Percentiles rank a stretch among this genome's conserved stretches.
Conservation (phyloP, 192 early-diverging fungal species). For the Rhizophagus prolifer region DNA sequence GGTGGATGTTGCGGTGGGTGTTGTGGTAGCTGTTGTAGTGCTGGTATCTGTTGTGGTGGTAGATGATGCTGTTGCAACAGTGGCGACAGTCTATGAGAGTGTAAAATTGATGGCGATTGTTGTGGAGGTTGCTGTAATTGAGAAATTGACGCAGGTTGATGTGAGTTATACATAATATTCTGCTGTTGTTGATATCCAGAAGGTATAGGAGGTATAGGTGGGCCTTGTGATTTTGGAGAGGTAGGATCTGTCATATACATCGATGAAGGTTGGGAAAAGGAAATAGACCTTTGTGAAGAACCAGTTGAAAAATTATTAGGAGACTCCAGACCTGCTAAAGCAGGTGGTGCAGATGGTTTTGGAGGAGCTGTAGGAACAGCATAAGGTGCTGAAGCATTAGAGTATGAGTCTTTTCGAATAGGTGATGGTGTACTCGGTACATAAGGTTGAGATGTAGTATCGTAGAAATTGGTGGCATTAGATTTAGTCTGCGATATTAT, state of each 20-base stretch:
- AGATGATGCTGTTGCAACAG: neutral
- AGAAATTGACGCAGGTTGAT: neutral
- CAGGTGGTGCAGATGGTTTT: neutral
- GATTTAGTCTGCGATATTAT: neutral
- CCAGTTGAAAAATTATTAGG: neutral
- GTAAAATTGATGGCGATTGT: neutral
- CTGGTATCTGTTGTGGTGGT: neutral
- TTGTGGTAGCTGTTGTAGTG: neutral
- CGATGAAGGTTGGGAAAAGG: neutral
- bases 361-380: neutral
- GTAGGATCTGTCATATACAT: neutral
- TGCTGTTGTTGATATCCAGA: neutral
- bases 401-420: neutral
- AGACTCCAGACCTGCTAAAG: neutral
- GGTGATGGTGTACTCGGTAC: no score
- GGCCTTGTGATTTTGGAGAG: neutral
- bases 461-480: neutral
- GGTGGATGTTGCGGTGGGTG: neutral
- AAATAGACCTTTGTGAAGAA: neutral
- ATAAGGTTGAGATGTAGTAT: neutral
- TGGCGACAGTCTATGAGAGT: no score
- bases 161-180: neutral
- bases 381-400: neutral
- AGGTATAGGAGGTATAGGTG: conserved; percentile 1
- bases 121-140: conserved; percentile 31